Percentiles rank a stretch among this genome's conserved stretches.
phyloP scores from a whole-genome alignment of 1,139 yeast species.

The Nadsonia commutata region DNA sequence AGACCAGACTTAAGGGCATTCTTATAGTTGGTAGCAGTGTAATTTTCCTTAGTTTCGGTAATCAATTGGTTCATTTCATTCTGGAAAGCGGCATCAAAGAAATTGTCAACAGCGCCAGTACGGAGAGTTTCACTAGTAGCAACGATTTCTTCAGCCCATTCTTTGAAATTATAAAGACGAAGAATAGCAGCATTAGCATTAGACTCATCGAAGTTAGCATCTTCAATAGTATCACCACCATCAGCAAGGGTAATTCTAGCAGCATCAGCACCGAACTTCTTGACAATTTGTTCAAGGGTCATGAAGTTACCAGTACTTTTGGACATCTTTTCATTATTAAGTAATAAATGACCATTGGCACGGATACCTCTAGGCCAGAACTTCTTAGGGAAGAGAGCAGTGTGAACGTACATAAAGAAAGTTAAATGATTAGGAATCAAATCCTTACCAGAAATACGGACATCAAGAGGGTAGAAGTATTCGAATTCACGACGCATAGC shows the following conservation, averaged over 20 bases:
- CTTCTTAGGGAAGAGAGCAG: conserved; percentile 79
- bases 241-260: conserved; percentile 95
- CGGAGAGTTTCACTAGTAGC: conserved; percentile 42
- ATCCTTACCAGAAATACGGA: conserved; percentile 89
- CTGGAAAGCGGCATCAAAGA: conserved; percentile 81
- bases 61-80: conserved; percentile 83
- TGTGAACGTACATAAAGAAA: conserved; percentile 84
- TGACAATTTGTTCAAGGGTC: conserved; percentile 72
- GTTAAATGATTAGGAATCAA: conserved; percentile 95
- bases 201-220: conserved; percentile 93
- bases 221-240: conserved; percentile 96
- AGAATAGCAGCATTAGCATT: conserved; percentile 96
- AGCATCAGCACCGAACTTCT: conserved; percentile 95
- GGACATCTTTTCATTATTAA: conserved; percentile 95
- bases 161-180: conserved; percentile 82
- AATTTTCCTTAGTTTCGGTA: conserved; percentile 56
- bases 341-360: conserved; percentile 87
- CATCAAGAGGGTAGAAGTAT: conserved; percentile 88
- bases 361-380: conserved; percentile 93
- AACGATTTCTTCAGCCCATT: conserved; percentile 78
- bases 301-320: conserved; percentile 95
- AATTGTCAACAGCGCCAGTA: conserved; percentile 48
- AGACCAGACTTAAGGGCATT: conserved; percentile 80
- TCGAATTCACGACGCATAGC: conserved; percentile 84
- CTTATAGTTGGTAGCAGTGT: conserved; percentile 64